phyloP scores from a whole-genome alignment of 345 rosid species.

The Gossypium raimondii region DNA sequence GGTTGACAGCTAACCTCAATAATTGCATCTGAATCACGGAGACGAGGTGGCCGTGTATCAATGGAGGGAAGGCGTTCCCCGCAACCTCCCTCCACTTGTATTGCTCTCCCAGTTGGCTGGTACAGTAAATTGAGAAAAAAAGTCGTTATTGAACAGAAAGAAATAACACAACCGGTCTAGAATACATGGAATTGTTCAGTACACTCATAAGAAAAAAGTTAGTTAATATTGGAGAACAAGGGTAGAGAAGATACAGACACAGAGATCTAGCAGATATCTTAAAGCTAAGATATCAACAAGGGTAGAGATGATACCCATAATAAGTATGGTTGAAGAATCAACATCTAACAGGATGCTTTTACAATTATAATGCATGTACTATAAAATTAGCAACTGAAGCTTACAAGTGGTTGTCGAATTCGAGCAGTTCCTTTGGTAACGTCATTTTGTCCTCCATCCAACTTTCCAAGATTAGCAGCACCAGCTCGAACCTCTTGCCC shows the following conservation, averaged over 20 bases:
- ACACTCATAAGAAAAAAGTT: background rate
- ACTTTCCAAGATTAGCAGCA: constrained; percentile 51
- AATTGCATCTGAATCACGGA: constrained; percentile 90
- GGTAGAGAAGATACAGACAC: background rate
- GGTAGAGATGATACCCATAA: background rate
- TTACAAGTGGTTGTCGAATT: constrained; percentile 75
- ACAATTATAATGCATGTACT: background rate
- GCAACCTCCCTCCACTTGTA: constrained; percentile 88
- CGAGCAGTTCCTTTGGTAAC: constrained; percentile 53
- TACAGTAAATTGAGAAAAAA: constrained; percentile 14
- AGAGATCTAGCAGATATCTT: background rate
- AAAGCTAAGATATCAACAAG: background rate
- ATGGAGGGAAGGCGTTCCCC: constrained; percentile 89
- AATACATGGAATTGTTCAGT: background rate
- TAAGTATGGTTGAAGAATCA: background rate
- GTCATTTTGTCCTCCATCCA: constrained; percentile 57
- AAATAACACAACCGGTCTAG: background rate
- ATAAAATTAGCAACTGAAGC: constrained; percentile 26
- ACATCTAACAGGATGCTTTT: background rate
- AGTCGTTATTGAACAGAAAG: constrained; percentile 3
- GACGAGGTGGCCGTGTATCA: constrained; percentile 81
- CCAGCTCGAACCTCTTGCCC: constrained; percentile 67
- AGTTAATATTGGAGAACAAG: background rate
- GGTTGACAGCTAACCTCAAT: constrained; percentile 59
- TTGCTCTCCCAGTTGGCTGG: constrained; percentile 97